Base-by-base conservation (phyloP, 2,329 filamentous ascomycete species). In the Orbilia blumenaviensis region DNA sequence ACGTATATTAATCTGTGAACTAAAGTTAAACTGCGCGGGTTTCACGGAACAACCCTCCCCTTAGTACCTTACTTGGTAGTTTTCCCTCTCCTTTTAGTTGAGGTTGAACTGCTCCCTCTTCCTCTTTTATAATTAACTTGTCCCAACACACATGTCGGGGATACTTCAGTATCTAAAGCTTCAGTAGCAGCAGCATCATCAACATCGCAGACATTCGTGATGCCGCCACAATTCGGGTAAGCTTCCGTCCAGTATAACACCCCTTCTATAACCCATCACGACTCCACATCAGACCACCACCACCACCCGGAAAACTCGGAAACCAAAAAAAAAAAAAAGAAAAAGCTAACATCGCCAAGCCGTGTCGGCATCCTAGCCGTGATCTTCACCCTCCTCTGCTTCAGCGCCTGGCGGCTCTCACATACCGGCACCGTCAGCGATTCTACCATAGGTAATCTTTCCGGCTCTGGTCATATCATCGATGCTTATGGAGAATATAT, bases 331-430 rank as follows among this genome's bases (percentile, higher is more conserved):
- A 12, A 18, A 25, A 5, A 23, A 6, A 10, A 7, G n/a, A 14
- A 12, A 36, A 34, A n/a, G n/a, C 23, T 29, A 29, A 66, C 42
- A 42, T 9, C 21, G 21, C 25, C 34, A 36, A 74, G 71, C 38
- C 71, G 71, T 4, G 56, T 75, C 10, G 71, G 62, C 54, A 64
- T 75, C 48, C 46, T 75, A 3, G 25, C 38, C 34, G 18, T 50
- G 38, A 6, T 75, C 42, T 56, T 62, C 56, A 38, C 67, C 48
- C 25, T 75, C 48, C 36, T 75, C 44, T 68, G 71, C 56, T 68
- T 75, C 48, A 75, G 52, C 63, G 56, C 36, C 41, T 75, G 71
- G 71, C 71, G 71, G 4, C 54, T 68, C 44, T 68, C 71, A 38
- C 25, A 56, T 41, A 23, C 25, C 62, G 63, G 63, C 21, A 50